Conservation (phyloP, 768 basidiomycete genomes). For the Macrolepiota albuminosa region DNA sequence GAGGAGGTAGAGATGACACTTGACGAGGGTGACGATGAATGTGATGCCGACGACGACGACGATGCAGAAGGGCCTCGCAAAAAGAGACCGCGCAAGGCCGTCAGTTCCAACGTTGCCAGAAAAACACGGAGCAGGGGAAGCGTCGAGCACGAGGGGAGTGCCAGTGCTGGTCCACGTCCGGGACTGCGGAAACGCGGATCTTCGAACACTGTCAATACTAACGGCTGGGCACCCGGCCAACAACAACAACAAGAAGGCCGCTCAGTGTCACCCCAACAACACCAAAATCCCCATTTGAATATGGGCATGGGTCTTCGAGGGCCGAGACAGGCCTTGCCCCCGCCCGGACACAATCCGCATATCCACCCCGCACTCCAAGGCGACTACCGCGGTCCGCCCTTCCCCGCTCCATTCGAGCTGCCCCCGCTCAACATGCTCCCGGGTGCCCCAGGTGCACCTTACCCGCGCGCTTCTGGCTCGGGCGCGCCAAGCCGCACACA, state of each 20-base stretch:
- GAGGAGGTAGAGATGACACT: constrained; percentile 36
- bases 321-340: constrained; percentile 6
- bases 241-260: constrained; percentile 4
- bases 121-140: constrained; percentile 15
- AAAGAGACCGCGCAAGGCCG: constrained; percentile 48
- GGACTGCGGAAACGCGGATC: constrained; percentile 13
- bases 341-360: constrained; percentile 10
- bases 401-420: constrained; percentile 51
- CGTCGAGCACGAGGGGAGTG: constrained; percentile 12
- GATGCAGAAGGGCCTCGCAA: constrained; percentile 44
- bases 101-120: constrained; percentile 18
- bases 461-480: constrained; percentile 37
- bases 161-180: constrained; percentile 14
- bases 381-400: constrained; percentile 11
- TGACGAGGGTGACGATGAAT: constrained; percentile 33
- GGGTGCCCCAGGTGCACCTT: constrained; percentile 20
- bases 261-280: constrained; percentile 9
- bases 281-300: constrained; percentile 12
- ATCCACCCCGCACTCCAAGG: constrained; percentile 16
- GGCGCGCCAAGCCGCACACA: constrained; percentile 70
- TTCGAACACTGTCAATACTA: neutral
- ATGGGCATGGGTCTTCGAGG: constrained; percentile 20
- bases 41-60: constrained; percentile 35
- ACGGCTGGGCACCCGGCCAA: constrained; percentile 3
- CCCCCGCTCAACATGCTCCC: constrained; percentile 43